A percentile compares a stretch with the other conserved stretches of the same genome.
phyloP scores from a whole-genome alignment of 2,329 filamentous ascomycete genomes.

The Trichoderma hamatum region DNA sequence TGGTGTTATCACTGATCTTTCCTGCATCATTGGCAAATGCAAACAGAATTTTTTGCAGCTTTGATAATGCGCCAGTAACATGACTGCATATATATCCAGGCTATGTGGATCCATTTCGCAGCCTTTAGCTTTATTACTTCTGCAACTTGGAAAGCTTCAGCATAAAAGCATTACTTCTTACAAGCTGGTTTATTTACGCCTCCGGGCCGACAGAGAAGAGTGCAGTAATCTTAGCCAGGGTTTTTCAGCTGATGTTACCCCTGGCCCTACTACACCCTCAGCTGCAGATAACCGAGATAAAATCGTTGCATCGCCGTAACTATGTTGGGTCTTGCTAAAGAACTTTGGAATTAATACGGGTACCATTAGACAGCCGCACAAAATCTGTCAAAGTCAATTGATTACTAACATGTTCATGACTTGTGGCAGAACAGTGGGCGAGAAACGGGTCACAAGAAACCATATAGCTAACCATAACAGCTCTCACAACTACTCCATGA shows the following conservation, averaged over 20 bases:
- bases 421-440: background rate
- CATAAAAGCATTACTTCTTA: background rate
- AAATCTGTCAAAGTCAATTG: background rate
- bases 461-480: background rate
- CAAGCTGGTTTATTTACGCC: background rate
- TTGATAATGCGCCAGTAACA: background rate
- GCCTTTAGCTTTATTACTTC: constrained; percentile 15
- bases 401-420: background rate
- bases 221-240: background rate
- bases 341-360: background rate
- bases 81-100: background rate
- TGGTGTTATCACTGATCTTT: background rate
- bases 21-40: constrained; percentile 14
- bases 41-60: background rate
- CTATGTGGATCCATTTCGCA: constrained; percentile 1
- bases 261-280: constrained; percentile 15
- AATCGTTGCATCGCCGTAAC: constrained; percentile 22
- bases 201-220: constrained; percentile 3
- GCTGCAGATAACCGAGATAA: constrained; percentile 28
- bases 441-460: background rate
- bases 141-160: constrained; percentile 19
- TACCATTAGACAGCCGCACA: background rate
- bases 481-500: background rate
- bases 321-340: constrained; percentile 6
- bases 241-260: constrained; percentile 18